Evolutionary conservation across 2,329 filamentous ascomycete genomes (phyloP), one percentile per base, ranked within the genome.

Genomic region (Apiospora koreana): DNA sequence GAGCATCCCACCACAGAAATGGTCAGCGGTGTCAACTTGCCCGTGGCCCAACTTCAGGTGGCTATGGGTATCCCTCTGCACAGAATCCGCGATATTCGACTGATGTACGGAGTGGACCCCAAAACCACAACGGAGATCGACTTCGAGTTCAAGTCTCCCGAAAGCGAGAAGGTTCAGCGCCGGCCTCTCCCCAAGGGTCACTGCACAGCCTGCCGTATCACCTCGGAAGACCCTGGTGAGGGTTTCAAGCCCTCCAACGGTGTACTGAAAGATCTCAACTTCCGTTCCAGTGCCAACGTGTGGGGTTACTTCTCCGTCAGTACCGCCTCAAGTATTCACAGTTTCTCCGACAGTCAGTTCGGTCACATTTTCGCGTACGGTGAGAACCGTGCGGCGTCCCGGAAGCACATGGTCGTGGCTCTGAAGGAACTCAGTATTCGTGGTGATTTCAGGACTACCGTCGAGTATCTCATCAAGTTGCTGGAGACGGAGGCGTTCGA

Each of bases 241-340:
- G 96, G 96, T 68, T 99, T 99, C 91, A 99, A 99, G 89, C 96
- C 96, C 71, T 99, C 96, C 64, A 97, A 95, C 79, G 96, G 96
- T 90, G 97, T 95, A 68, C 97, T 99, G 90, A 96, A 98, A 86
- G 96, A 99, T 80, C 87, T 99, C 79, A 99, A 99, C 88, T 99
- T 99, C 90, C 91, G 96, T 80, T 97, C 93, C 86, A 97, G 94
- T 81, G 98, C 96, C 73, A 99, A 99, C 76, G 96, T 98, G 70
- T 99, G 96, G 96, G 96, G 96, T 88, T 99, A 99, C 85, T 99
- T 99, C 90, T 99, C 96, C 68, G 96, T 99, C 81, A 94, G 95
- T 85, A 96, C 95, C 12, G 92, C 94, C 69, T 95, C 95, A 85
- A 95, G 95, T 83, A 99, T 99, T 75, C 96, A 99, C 89, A 98